These are phyloP conservation scores for Rossbeevera mucosa DNA, from an alignment of 768 basidiomycete genomes.

Conservation along the genomic window DNA sequence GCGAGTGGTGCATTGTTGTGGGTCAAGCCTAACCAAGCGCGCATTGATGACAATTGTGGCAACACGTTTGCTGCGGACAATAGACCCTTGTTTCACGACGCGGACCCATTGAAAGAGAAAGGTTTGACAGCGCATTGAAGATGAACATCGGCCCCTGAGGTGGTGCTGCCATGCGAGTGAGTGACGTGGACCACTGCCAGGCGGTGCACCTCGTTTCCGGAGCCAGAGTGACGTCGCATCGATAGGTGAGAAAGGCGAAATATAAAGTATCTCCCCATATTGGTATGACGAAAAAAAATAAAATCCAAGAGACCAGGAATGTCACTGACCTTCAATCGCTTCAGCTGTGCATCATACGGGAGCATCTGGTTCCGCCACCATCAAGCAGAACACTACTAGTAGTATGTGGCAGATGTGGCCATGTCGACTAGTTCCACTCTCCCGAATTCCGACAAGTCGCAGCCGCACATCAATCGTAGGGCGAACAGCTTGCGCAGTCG, in stretches of 20 bases:
- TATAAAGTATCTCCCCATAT: neutral
- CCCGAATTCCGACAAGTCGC: neutral
- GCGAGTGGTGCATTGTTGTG: conserved; percentile 3
- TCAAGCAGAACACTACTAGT: neutral
- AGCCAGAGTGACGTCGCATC: conserved; percentile 7
- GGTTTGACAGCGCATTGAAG: neutral
- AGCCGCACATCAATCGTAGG: neutral
- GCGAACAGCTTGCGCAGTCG: neutral
- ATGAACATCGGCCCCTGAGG: conserved; percentile 2
- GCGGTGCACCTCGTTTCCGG: conserved; percentile 7
- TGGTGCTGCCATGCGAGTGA: neutral
- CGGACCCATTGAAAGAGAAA: conserved; percentile 2
- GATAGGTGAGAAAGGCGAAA: neutral
- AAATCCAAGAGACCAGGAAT: conserved; percentile 1
- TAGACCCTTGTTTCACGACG: neutral
- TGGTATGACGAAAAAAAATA: conserved; percentile 1
- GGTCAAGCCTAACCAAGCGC: neutral
- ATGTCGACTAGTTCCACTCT: neutral
- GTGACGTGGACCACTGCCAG: conserved; percentile 2
- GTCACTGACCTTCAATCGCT: neutral
- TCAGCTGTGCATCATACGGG: neutral
- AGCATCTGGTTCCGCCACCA: neutral
- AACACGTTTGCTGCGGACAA: conserved; percentile 1
- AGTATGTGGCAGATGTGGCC: neutral
- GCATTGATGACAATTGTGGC: neutral